These are phyloP conservation scores for Schizochytrium sp. DNA, from an alignment of 108 stramenopile genomes.

Conservation along the genomic window DNA sequence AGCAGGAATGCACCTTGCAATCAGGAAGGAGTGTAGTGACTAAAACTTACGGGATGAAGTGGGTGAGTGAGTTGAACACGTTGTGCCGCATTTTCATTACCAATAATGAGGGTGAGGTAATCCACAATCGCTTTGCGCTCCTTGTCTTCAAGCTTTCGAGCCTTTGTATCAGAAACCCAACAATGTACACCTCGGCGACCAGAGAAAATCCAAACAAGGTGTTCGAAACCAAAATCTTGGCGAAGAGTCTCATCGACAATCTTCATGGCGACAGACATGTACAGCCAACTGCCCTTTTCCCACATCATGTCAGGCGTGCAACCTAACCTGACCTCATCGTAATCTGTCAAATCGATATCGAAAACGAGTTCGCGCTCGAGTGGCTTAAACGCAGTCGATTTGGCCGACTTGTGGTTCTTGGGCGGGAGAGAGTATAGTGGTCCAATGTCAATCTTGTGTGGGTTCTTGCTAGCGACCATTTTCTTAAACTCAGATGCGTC, in stretches of 20 bases:
- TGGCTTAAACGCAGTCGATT: slow-evolving; percentile 84
- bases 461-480: slow-evolving; percentile 84
- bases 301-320: slow-evolving; percentile 78
- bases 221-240: slow-evolving; percentile 96
- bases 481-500: slow-evolving; percentile 80
- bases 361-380: slow-evolving; percentile 96
- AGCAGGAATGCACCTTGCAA: too few relatives aligned
- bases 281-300: slow-evolving; percentile 87
- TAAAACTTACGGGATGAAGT: slow-evolving; percentile 81
- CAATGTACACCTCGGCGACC: slow-evolving; percentile 99
- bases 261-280: slow-evolving; percentile 95
- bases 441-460: slow-evolving; percentile 99
- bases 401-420: slow-evolving; percentile 82
- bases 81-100: slow-evolving; percentile 68
- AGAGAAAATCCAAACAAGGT: slow-evolving; percentile 97
- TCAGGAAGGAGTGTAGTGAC: too few relatives aligned
- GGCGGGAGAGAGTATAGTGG: slow-evolving; percentile 92
- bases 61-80: slow-evolving; percentile 76
- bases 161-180: slow-evolving; percentile 95
- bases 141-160: slow-evolving; percentile 89
- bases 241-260: slow-evolving; percentile 84
- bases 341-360: slow-evolving; percentile 99
- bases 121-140: slow-evolving; percentile 91
- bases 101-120: slow-evolving; percentile 89
- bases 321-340: slow-evolving; percentile 96